Evolutionary conservation across 805 yeast species (phyloP).

Genomic region (Kodamaea jinghongensis): DNA sequence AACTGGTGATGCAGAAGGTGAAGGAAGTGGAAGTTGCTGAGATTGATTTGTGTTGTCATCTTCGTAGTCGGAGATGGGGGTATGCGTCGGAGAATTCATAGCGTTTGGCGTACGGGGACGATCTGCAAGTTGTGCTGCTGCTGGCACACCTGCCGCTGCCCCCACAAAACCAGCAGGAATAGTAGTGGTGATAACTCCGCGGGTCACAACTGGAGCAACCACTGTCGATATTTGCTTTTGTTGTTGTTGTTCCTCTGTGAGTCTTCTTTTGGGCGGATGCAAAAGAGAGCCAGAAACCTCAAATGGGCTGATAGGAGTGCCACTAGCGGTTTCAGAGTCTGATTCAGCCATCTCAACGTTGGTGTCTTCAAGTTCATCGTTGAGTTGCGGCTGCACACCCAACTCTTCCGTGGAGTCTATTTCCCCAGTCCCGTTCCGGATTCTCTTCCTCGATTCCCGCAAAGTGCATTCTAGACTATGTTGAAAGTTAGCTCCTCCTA

Average conservation of each 20-base stretch:
- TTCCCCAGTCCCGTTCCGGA: conserved; percentile 14
- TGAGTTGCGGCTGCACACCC: not conserved
- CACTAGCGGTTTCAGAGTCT: conserved; percentile 5
- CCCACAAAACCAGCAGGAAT: not conserved
- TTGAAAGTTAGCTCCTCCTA: not conserved
- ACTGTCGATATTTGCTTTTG: not conserved
- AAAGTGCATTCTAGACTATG: not conserved
- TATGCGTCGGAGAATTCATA: conserved; percentile 28
- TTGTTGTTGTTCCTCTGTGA: conserved; percentile 2
- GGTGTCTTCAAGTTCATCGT: conserved; percentile 6
- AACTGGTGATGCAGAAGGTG: conserved; percentile 56
- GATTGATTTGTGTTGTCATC: conserved; percentile 19
- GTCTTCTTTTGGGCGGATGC: conserved; percentile 9
- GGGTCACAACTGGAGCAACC: conserved; percentile 1
- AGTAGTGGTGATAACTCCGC: not conserved
- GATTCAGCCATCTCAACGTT: conserved; percentile 6
- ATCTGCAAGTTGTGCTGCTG: conserved; percentile 9
- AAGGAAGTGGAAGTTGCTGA: conserved; percentile 60
- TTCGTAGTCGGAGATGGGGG: conserved; percentile 37
- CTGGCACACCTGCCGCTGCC: not conserved
- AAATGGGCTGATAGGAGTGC: conserved; percentile 1
- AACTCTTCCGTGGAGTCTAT: conserved; percentile 10
- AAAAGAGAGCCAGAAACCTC: conserved; percentile 4
- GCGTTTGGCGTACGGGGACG: conserved; percentile 29
- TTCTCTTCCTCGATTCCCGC: conserved; percentile 27